Evolutionary conservation across 2,329 filamentous ascomycete genomes (phyloP), one percentile per base, ranked within the genome.

Genomic region (Diplodia sapinea): DNA sequence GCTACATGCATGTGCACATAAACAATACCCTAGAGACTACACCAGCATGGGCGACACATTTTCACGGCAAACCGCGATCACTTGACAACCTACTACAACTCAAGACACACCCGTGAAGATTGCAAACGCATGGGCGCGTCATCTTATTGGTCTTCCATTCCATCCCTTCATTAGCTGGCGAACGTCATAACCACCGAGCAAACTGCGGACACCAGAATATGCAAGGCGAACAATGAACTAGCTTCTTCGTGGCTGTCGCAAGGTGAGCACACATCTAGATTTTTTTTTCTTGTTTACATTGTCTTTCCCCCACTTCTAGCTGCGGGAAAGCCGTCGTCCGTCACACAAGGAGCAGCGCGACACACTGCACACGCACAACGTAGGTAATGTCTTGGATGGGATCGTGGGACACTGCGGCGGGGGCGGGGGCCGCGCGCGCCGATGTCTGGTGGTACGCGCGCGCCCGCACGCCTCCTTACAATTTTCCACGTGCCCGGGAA

Each of bases 401-500:
- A 47, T 47, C 43, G 43, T 47, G 43, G 43, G 43, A 47, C 43
- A 20, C 43, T 20, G 43, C 43, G 43, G 43, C 43, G 43, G 43
- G 43, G 43, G 43, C 43, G 43, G 43, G 43, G 43, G n/a, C 43
- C 12, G 43, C 43, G 8, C 17, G 43, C 43, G 43, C 43, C 43
- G 17, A 20, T 47, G 43, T 20, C 26, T 47, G n/a, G 57, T 49
- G 29, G 40, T n/a, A 49, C 40, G 55, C 33, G n/a, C 20, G 23
- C 23, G 36, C 36, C 9, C 36, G 54, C 54, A n/a, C 36, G 20
- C 40, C 38, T 47, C 38, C 56, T 31, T 50, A 62, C 57, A 62
- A 62, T 62, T 36, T 62, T 62, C 57, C 57, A 62, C 57, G 57
- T 62, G 57, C 15, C 17, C 50, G 57, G 57, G 36, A 62, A 62